Evolutionary conservation across 805 yeast species (phyloP), one percentile per base, ranked within the genome.

Genomic region (Kodamaea fukazawae): DNA sequence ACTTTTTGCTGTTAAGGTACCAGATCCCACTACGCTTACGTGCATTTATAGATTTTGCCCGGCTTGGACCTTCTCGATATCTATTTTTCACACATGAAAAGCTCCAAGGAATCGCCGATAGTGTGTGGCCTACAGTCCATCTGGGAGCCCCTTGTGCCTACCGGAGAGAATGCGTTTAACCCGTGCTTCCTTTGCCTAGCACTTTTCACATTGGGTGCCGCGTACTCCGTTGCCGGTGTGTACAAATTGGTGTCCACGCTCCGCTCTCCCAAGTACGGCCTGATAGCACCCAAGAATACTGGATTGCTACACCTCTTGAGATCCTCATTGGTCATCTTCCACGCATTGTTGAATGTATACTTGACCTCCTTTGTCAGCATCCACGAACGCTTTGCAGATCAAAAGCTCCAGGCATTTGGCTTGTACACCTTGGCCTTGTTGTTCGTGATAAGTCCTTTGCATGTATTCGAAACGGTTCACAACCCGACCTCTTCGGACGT

Each of bases 141-240:
- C 1, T 40, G 40, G 11, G 37, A 36, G 25, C 60, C 60, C 7
- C 50, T 62, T 36, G 55, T 51, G 2, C 54, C 60, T 3, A 40
- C 46, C 11, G 40, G 51, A 14, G 62, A 51, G 12, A 63, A 63
- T 41, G 63, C 70, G 0, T 62, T 63, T 47, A 62, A 62, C 32
- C 70, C 69, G 6, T 62, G 67, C 41, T 63, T 63, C 36, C 15
- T 63, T 11, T 44, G 42, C 29, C 3, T 48, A 10, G 32, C 47
- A 13, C 37, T 43, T 2, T 30, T 47, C 4, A 4, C n/a, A 13
- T 37, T 54, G 29, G 36, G 50, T 2, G 17, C 35, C 2, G 10
- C 36, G 6, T 42, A 28, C 44, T 11, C 36, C 30, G 18, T 41
- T 38, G 16, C 30, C 33, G 29, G 28, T 28, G 26, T 34, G 30